Evolutionary conservation across 192 early-diverging fungal genomes (phyloP).

Genomic region (Phlyctochytrium arcticum): DNA sequence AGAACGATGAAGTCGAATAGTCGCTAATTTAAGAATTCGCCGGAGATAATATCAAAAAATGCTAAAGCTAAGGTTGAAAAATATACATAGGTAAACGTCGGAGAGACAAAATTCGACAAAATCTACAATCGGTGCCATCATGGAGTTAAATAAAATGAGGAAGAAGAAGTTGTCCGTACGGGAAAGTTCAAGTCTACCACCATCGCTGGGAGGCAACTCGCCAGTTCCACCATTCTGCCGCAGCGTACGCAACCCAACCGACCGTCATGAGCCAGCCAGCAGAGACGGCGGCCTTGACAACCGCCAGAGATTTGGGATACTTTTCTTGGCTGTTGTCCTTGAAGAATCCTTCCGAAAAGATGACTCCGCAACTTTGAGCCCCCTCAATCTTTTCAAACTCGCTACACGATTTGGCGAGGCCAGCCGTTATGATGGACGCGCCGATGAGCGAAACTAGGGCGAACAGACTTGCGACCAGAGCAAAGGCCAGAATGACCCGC

Average conservation of each 20-base stretch:
- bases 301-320: constrained; percentile 1
- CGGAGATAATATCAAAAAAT: too few species aligned
- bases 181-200: constrained; percentile 9
- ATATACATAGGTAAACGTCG: too few species aligned
- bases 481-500: constrained; percentile 19
- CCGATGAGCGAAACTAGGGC: constrained; percentile 15
- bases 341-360: constrained; percentile 11
- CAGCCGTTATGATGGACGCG: constrained; percentile 11
- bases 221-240: constrained; percentile 25
- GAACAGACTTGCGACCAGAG: constrained; percentile 13
- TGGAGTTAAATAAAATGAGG: neutral
- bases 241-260: constrained; percentile 14
- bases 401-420: constrained; percentile 4
- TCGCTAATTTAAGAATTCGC: too few species aligned
- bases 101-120: too few species aligned
- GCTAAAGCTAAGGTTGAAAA: too few species aligned
- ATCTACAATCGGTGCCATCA: too few species aligned
- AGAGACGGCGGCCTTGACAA: constrained; percentile 4
- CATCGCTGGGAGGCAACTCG: constrained; percentile 9
- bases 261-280: constrained; percentile 7
- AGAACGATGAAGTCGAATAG: too few species aligned
- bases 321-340: neutral
- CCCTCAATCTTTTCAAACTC: constrained; percentile 5
- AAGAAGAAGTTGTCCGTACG: neutral
- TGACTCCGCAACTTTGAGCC: neutral